Evolutionary conservation across 1,139 yeast species (phyloP), one percentile per base, ranked within the genome.

Genomic region (Kurtzmaniella quercitrusa): DNA sequence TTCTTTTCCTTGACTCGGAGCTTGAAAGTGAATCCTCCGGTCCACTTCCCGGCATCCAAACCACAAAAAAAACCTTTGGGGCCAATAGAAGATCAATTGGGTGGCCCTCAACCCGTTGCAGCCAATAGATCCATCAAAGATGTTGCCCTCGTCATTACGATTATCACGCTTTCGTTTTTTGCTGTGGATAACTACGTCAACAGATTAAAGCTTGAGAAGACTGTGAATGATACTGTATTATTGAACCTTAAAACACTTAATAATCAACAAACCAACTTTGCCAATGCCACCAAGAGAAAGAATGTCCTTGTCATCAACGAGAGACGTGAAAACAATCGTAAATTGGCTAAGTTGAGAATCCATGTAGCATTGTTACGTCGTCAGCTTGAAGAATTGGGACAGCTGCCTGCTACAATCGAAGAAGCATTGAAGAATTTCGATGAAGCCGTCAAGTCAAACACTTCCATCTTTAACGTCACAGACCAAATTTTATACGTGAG

Each of bases 301-400:
- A 82, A 78, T 45, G 50, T 69, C 26, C 78, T 66, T 54, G 64
- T 63, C 39, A 54, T 73, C 47, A 72, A 68, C 53, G 84, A 74
- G 57, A 64, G 76, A 43, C 69, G 65, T 53, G 74, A 65, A 39
- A 61, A 57, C 37, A 76, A 73, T 38, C 78, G 74, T 50, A 68
- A 84, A 43, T 71, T 71, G 52, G 75, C 74, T 68, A 78, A 76
- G 55, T 76, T 82, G 83, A 71, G 78, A 7, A 61, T 82, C 53
- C 88, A 83, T 54, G 68, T 83, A 36, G 87, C 86, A 1, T 60
- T 82, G 54, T 62, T 83, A 34, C 65, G 85, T 42, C 70, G 79
- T 50, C 88, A 82, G 55, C 62, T 83, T 43, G 47, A 59, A 5
- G 83, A 80, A 8, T 52, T 59, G 4, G 84, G 83, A 0, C 48